These are phyloP conservation scores for Knufia petricola DNA, from an alignment of 2,329 filamentous ascomycete species.

Conservation along the genomic window DNA sequence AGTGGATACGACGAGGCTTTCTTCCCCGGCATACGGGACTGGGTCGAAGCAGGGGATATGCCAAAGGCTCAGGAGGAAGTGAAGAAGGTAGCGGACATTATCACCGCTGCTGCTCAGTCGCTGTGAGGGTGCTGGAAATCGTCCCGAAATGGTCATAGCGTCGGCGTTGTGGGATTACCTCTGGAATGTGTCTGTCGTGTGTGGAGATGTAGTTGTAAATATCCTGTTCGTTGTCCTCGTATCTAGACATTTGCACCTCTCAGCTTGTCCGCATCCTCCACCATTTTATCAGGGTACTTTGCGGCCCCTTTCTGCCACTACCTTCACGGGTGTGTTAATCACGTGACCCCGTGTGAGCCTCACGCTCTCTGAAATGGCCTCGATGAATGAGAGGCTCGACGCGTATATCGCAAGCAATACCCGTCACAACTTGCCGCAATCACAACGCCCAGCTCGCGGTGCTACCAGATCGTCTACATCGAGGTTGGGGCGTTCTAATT, in stretches of 20 bases:
- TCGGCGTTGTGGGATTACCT: slow-evolving; percentile 1
- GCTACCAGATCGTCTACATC: too few relatives aligned
- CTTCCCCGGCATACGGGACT: slow-evolving; percentile 80
- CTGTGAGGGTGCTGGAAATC: not conserved
- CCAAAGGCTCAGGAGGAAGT: slow-evolving; percentile 56
- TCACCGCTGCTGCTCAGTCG: not conserved
- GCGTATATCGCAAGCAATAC: too few relatives aligned
- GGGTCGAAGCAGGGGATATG: slow-evolving; percentile 64
- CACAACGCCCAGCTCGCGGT: too few relatives aligned
- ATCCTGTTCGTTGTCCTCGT: not conserved
- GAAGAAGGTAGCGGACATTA: slow-evolving; percentile 58
- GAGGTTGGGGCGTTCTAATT: too few relatives aligned
- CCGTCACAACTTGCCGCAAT: too few relatives aligned
- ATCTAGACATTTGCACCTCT: not conserved
- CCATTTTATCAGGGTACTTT: too few relatives aligned
- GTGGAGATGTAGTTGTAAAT: not conserved
- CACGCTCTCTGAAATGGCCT: not conserved
- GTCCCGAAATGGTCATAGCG: slow-evolving; percentile 6
- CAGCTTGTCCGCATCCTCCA: too few relatives aligned
- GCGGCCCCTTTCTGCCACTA: not conserved
- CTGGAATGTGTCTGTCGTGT: not conserved
- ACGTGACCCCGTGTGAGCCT: not conserved
- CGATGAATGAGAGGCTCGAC: too few relatives aligned
- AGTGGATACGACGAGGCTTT: slow-evolving; percentile 56
- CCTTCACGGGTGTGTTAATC: not conserved